phyloP scores from a whole-genome alignment of 441 rosid species.

The Eruca vesicaria region DNA sequence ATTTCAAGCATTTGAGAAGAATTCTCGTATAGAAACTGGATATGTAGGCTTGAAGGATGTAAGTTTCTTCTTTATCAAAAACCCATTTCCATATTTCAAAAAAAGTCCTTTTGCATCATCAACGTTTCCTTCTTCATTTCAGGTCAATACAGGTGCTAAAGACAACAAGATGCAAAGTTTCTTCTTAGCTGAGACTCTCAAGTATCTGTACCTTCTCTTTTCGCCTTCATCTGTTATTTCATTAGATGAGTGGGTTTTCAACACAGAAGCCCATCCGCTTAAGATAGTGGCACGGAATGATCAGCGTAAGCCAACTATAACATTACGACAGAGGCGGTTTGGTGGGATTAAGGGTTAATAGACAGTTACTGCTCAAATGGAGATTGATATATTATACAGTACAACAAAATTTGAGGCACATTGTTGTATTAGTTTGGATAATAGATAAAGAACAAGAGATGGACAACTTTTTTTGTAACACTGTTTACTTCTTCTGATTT shows the following conservation, averaged over 20 bases:
- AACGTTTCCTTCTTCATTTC: conserved; percentile 11
- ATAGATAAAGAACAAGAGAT: not conserved
- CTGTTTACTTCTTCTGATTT: not conserved
- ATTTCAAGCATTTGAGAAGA: conserved; percentile 85
- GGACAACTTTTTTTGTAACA: conserved; percentile 15
- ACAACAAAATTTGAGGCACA: conserved; percentile 24
- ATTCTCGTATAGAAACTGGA: conserved; percentile 76
- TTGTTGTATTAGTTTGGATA: conserved; percentile 18
- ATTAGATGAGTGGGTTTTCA: conserved; percentile 89
- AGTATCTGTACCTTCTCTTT: conserved; percentile 81
- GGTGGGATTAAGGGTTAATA: conserved; percentile 30
- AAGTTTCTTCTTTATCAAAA: conserved; percentile 29
- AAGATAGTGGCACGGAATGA: conserved; percentile 55
- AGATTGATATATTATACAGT: conserved; percentile 15
- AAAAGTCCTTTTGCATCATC: not conserved
- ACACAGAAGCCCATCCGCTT: conserved; percentile 89
- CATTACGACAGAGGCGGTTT: conserved; percentile 14
- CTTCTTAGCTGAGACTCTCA: conserved; percentile 89
- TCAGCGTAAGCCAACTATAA: conserved; percentile 11
- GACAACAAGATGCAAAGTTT: conserved; percentile 98
- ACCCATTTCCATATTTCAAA: not conserved
- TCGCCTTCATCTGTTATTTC: conserved; percentile 75
- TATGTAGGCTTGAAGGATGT: conserved; percentile 92
- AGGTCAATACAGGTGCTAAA: conserved; percentile 78
- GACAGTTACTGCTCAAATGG: conserved; percentile 12